These are phyloP conservation scores for Monosporascus sp. DNA, from an alignment of 2,329 filamentous ascomycete genomes.

Conservation along the genomic window DNA sequence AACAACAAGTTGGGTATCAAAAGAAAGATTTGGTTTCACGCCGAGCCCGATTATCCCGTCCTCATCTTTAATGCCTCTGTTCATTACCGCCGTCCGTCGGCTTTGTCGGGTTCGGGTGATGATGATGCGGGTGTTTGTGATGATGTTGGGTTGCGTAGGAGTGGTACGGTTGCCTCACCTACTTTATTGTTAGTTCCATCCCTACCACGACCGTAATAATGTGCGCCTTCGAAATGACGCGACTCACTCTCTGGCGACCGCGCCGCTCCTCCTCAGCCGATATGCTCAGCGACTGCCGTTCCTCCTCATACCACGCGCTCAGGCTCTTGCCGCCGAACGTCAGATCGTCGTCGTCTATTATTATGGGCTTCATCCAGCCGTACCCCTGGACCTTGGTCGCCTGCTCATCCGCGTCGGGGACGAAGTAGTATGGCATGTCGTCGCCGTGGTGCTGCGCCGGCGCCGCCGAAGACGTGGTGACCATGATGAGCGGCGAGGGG, in stretches of 20 bases:
- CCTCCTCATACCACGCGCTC: conserved; percentile 57
- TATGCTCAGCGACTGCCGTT: conserved; percentile 39
- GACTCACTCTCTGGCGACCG: conserved; percentile 33
- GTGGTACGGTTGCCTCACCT: conserved; percentile 18
- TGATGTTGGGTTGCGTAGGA: conserved; percentile 11
- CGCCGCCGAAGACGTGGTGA: conserved; percentile 15
- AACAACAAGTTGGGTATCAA: conserved; percentile 21
- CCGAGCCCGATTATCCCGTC: conserved; percentile 1
- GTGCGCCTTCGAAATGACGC: neutral
- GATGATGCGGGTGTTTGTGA: conserved; percentile 17
- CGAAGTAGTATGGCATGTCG: conserved; percentile 25
- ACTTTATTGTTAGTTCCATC: conserved; percentile 6
- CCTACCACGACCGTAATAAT: neutral
- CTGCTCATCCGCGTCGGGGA: conserved; percentile 17
- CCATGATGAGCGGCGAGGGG: conserved; percentile 29
- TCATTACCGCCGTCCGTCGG: conserved; percentile 14
- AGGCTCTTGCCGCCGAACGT: conserved; percentile 57
- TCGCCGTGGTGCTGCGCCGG: conserved; percentile 18
- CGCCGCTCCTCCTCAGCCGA: conserved; percentile 36
- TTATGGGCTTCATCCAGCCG: conserved; percentile 47
- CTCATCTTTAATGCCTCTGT: conserved; percentile 16
- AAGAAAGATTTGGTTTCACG: conserved; percentile 4
- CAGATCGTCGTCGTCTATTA: conserved; percentile 57
- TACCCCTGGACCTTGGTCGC: conserved; percentile 18
- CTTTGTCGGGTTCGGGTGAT: conserved; percentile 14